Percentiles rank a stretch among this genome's conserved stretches.
phyloP scores from a whole-genome alignment of 1,284 basidiomycete species.

The Coniferiporia sulphurascens region DNA sequence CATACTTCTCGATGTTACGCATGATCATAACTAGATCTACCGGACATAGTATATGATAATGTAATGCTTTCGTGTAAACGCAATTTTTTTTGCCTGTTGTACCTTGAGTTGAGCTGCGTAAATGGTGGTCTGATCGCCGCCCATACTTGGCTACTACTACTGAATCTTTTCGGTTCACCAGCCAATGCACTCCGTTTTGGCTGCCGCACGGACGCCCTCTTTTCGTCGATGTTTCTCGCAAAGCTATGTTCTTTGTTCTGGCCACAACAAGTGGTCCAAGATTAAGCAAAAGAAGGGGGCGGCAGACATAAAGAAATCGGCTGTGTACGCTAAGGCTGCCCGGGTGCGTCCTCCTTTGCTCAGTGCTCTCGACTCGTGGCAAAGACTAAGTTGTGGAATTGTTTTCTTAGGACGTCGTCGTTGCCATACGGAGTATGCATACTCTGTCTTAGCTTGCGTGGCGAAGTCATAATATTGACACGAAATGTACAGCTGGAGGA shows the following conservation, averaged over 20 bases:
- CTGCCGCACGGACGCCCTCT: constrained; percentile 2
- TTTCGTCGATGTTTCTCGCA: constrained; percentile 31
- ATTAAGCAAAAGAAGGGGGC: constrained; percentile 79
- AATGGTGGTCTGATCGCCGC: too few relatives aligned
- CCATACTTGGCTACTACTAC: too few relatives aligned
- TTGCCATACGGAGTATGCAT: constrained; percentile 58
- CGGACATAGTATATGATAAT: too few relatives aligned
- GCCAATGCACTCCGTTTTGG: background rate
- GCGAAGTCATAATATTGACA: background rate
- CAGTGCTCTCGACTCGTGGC: background rate
- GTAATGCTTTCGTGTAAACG: too few relatives aligned
- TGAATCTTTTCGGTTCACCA: background rate
- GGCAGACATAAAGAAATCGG: constrained; percentile 63
- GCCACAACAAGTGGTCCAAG: constrained; percentile 86
- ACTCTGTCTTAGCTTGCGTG: constrained; percentile 5
- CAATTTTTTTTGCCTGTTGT: too few relatives aligned
- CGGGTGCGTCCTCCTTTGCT: constrained; percentile 42
- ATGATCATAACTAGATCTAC: too few relatives aligned
- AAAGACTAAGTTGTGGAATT: background rate
- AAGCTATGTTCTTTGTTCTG: constrained; percentile 37
- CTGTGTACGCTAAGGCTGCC: constrained; percentile 53
- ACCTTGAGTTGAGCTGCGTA: too few relatives aligned
- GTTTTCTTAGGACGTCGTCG: constrained; percentile 60
- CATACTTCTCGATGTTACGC: too few relatives aligned
- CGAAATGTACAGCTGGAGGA: constrained; percentile 46